Base-by-base conservation (phyloP, 2,329 filamentous ascomycete species). In the Phyllosticta citribraziliensis region DNA sequence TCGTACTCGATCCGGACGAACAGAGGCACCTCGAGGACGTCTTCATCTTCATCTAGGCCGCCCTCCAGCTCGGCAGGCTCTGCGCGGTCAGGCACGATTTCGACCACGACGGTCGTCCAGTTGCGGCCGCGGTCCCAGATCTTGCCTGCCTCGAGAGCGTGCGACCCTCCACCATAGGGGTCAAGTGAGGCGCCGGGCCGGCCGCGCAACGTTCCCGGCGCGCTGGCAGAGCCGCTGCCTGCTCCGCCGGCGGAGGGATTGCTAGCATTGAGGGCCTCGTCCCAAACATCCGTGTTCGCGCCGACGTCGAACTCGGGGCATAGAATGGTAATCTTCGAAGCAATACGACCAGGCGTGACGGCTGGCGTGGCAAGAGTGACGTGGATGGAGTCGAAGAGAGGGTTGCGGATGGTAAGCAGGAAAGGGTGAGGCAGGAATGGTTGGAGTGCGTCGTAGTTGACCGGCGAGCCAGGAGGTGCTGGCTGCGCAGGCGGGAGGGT, bases 111-210 rank as follows among this genome's bases (percentile, higher is more conserved):
- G 66, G 87, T 94, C 17, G 94, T 94, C 89, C 92, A 97, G 73
- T 97, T 99, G 40, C 92, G 82, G 0, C 92, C 93, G 59, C 87
- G 84, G 65, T 97, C 92, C 89, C 91, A 99, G n/a, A 97, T 86
- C 75, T 97, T 97, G 58, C 93, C 94, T 0, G 89, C 89, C 73
- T 96, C 91, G 17, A 89, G 84, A 69, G 84, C 85, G 40, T 47
- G 40, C 17, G 40, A 47, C 14, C 40, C 40, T 6, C 24, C 19
- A n/a, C 40, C 40, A 8, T 47, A 47, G 12, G 19, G 25, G 33
- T 27, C 35, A 17, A 70, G 67, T 2, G 67, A 67, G 33, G 25
- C 53, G 11, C 69, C 66, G 1, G 67, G 19, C 5, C 52, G 40
- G 17, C 40, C 40, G 40, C 40, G 40, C 40, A 47, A n/a, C 4